phyloP scores from a whole-genome alignment of 2,329 filamentous ascomycete genomes.

The Trichophyton benhamiae region DNA sequence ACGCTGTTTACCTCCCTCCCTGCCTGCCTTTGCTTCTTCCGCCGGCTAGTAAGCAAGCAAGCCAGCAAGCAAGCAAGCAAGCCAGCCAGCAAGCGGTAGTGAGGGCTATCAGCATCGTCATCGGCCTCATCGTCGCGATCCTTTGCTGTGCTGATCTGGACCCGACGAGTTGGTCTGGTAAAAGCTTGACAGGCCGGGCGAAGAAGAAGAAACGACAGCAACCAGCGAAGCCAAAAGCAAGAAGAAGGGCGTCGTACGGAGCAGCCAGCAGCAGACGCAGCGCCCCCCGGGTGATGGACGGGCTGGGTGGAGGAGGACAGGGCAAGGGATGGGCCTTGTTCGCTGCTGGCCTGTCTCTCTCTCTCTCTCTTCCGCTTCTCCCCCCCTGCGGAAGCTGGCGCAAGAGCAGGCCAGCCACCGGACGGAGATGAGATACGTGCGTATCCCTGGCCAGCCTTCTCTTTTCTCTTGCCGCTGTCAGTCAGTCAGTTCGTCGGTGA shows the following conservation, averaged over 20 bases:
- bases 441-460: background rate
- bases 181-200: background rate
- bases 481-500: background rate
- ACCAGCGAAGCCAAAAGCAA: too few species aligned
- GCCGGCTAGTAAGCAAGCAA: too few species aligned
- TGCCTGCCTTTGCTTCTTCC: background rate
- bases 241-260: too few species aligned
- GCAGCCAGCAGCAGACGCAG: background rate
- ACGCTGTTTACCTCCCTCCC: background rate
- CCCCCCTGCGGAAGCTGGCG: too few species aligned
- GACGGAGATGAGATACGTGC: background rate
- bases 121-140: too few species aligned
- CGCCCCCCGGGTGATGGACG: background rate
- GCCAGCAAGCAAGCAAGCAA: too few species aligned
- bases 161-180: constrained; percentile 1
- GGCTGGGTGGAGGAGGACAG: too few species aligned
- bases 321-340: background rate
- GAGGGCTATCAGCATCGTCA: too few species aligned
- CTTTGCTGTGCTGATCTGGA: constrained; percentile 2
- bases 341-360: too few species aligned
- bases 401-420: background rate
- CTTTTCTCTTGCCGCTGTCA: background rate
- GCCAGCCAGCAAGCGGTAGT: too few species aligned
- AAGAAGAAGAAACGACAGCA: too few species aligned
- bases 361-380: too few species aligned